Conservation (phyloP, 352 stramenopile genomes). For the Elongisporangium anandrum region DNA sequence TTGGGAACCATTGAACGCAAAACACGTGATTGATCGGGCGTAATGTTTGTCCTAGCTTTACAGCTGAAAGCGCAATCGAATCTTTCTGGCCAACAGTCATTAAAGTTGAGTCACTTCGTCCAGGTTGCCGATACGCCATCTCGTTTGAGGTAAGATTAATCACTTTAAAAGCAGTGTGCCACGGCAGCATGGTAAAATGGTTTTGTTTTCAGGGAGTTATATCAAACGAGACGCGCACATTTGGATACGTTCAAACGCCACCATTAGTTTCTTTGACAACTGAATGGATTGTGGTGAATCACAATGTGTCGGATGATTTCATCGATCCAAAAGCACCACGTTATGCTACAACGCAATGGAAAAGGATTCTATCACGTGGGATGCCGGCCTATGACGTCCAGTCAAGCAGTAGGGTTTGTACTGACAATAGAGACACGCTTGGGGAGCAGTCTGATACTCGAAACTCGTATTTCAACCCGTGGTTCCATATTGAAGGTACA, state of each 20-base stretch:
- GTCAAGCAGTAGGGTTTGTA: constrained; percentile 18
- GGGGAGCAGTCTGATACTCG: constrained; percentile 25
- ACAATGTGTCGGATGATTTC: constrained; percentile 31
- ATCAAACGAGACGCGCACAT: constrained; percentile 8
- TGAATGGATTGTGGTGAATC: constrained; percentile 53
- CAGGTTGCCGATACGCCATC: constrained; percentile 50
- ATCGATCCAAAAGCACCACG: constrained; percentile 3
- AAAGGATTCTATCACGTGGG: constrained; percentile 25
- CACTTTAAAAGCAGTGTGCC: too few relatives aligned
- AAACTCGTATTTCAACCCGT: constrained; percentile 51
- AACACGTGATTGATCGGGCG: background rate
- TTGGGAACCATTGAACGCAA: background rate
- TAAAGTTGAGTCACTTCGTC: constrained; percentile 52
- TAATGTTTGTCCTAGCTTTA: constrained; percentile 10
- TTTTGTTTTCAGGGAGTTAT: constrained; percentile 34
- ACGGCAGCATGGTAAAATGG: background rate
- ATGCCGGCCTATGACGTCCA: constrained; percentile 33
- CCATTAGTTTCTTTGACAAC: constrained; percentile 23
- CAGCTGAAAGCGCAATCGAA: constrained; percentile 20
- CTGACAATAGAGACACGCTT: constrained; percentile 35
- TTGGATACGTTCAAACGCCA: constrained; percentile 39
- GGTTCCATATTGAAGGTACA: constrained; percentile 47
- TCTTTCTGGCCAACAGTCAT: constrained; percentile 53
- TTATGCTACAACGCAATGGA: constrained; percentile 24
- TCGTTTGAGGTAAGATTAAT: constrained; percentile 38